Conservation (phyloP, 164 flowering plant species). For the Tinospora cordifolia region DNA sequence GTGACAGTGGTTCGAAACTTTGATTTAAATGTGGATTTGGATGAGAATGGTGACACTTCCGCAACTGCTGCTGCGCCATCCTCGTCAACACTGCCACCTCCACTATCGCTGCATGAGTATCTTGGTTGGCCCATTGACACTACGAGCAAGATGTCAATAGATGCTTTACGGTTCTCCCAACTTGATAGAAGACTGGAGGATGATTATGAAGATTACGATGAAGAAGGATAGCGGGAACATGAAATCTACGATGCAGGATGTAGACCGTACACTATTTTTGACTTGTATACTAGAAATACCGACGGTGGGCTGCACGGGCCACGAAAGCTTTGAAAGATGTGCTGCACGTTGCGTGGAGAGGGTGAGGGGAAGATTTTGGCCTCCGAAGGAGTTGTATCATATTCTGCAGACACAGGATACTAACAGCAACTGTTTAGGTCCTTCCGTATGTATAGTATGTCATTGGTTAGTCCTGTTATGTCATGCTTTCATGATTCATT, state of each 20-base stretch:
- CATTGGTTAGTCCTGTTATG: no score
- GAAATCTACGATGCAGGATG: neutral
- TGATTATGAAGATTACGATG: no score
- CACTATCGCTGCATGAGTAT: constrained; percentile 40
- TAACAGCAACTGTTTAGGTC: no score
- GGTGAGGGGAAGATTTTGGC: neutral
- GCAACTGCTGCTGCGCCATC: constrained; percentile 9
- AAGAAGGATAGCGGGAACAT: constrained; percentile 51
- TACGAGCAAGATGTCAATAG: no score
- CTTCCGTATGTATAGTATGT: no score
- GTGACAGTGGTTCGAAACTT: constrained; percentile 34
- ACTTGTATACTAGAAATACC: neutral
- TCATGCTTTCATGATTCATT: no score
- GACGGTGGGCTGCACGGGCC: neutral
- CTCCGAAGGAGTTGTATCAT: no score
- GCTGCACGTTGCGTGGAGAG: neutral
- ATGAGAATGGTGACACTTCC: constrained; percentile 35
- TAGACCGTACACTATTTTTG: no score
- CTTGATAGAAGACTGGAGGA: no score
- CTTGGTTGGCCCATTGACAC: no score
- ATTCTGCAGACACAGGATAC: no score
- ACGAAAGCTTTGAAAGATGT: neutral
- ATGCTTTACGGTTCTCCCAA: no score
- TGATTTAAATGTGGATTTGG: constrained; percentile 58
- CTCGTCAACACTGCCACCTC: constrained; percentile 15